Evolutionary conservation across 75 land plant species (phyloP), one percentile per base, ranked within the genome.

Genomic region (Azolla pinnata): DNA sequence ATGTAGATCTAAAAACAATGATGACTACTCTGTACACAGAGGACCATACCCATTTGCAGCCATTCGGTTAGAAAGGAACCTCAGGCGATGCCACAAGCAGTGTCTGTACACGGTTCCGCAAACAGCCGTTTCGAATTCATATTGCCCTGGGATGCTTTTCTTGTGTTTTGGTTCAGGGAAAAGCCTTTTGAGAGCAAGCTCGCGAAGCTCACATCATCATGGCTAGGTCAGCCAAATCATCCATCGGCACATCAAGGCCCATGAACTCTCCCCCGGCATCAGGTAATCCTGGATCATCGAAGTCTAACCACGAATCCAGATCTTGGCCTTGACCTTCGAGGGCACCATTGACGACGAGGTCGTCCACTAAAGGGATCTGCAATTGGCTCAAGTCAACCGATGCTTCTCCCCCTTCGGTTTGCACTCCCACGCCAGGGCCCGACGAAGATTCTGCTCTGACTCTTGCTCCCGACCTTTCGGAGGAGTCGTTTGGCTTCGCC

Each of bases 221-320:
- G 57, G 66, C 63, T 48, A 83, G 46, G 59, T 81, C 82, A 31
- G 95, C 59, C 4, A 88, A 74, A 54, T 88, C 95, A 71, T 85
- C 95, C 89, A 85, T 85, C 29, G 95, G 95, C 48, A 85, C 81
- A 50, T 73, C 78, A 49, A 88, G 83, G 23, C 95, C 95, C 83
- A 80, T 71, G 29, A 66, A 70, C 59, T 79, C 80, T 20, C 50
- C 64, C 27, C 75, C 83, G 54, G 67, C 44, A 56, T 82, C 83
- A 58, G 59, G 79, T 44, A 82, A 60, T 23, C 56, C 77, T 31
- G 78, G 81, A 19, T 85, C 81, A 5, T 80, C 86, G 57, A 88
- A 72, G 65, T 74, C 78, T 65, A 81, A 73, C 93, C 88, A 88
- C 46, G 81, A 69, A 44, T 67, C 72, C 19, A 81, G 27, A 57